Conservation (phyloP, 2,329 filamentous ascomycete species). For the Pseudogymnoascus sp. region DNA sequence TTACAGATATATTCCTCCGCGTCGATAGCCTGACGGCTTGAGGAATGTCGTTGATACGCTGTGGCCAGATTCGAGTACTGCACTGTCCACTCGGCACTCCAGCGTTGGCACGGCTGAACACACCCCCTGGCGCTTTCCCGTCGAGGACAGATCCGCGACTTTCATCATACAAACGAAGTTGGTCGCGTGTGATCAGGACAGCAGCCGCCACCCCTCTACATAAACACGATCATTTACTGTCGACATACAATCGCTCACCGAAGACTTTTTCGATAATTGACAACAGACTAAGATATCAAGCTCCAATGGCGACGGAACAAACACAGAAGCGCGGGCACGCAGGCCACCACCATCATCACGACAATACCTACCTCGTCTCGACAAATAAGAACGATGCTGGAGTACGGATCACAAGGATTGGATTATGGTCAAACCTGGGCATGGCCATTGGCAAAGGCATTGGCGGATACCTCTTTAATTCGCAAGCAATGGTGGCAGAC, state of each 20-base stretch:
- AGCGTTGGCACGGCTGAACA: constrained; percentile 18
- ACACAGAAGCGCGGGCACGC: constrained; percentile 36
- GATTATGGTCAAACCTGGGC: constrained; percentile 78
- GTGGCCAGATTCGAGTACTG: constrained; percentile 1
- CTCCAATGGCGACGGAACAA: constrained; percentile 26
- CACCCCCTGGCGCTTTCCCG: constrained; percentile 14
- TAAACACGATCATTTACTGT: neutral
- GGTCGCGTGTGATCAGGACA: constrained; percentile 6
- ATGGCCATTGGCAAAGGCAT: constrained; percentile 93
- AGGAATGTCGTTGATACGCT: constrained; percentile 7
- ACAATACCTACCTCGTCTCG: constrained; percentile 75
- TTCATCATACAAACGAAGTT: constrained; percentile 2
- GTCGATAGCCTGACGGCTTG: constrained; percentile 3
- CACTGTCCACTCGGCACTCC: constrained; percentile 9
- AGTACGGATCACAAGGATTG: constrained; percentile 86
- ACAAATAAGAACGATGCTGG: constrained; percentile 84
- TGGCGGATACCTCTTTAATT: constrained; percentile 91
- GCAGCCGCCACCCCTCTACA: constrained; percentile 1
- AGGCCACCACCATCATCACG: constrained; percentile 66
- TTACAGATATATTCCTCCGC: neutral
- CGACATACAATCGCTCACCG: neutral
- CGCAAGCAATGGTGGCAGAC: constrained; percentile 85
- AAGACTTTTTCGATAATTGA: neutral
- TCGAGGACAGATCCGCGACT: constrained; percentile 28
- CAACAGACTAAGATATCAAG: neutral